A percentile compares a stretch with the other conserved stretches of the same genome.
These are phyloP conservation scores for Cyclotella atomus DNA, from an alignment of 108 stramenopile genomes.

Conservation along the genomic window DNA sequence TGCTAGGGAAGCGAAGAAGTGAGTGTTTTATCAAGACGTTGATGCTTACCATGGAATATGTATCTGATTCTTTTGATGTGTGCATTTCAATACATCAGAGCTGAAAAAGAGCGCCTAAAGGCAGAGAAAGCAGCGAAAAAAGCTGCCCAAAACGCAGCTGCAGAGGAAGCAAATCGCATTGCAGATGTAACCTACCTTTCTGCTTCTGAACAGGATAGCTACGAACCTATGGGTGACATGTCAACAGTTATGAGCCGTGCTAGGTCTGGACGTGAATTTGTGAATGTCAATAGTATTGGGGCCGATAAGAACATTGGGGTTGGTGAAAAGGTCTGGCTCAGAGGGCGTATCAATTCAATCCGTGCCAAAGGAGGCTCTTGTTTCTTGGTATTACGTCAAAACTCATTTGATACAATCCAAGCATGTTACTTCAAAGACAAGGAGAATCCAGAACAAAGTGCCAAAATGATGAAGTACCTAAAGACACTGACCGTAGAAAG, in stretches of 20 bases:
- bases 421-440: constrained; percentile 96
- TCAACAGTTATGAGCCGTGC: constrained; percentile 75
- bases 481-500: constrained; percentile 90
- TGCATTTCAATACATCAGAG: constrained; percentile 38
- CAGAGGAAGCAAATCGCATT: constrained; percentile 69
- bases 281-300: constrained; percentile 65
- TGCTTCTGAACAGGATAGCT: constrained; percentile 65
- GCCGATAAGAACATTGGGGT: constrained; percentile 60
- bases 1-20: constrained; percentile 78
- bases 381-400: constrained; percentile 94
- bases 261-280: constrained; percentile 73
- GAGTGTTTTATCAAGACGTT: constrained; percentile 27
- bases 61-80: neutral
- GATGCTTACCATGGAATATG: neutral
- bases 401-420: constrained; percentile 93
- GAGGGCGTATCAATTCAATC: constrained; percentile 91
- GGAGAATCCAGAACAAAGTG: constrained; percentile 78
- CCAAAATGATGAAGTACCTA: constrained; percentile 91
- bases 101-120: constrained; percentile 84
- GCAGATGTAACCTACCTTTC: constrained; percentile 77
- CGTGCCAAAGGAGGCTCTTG: constrained; percentile 95
- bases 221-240: constrained; percentile 77
- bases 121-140: constrained; percentile 85
- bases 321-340: constrained; percentile 77
- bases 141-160: constrained; percentile 65